phyloP scores from a whole-genome alignment of 2,329 filamentous ascomycete species.

The Diaporthe longicolla region DNA sequence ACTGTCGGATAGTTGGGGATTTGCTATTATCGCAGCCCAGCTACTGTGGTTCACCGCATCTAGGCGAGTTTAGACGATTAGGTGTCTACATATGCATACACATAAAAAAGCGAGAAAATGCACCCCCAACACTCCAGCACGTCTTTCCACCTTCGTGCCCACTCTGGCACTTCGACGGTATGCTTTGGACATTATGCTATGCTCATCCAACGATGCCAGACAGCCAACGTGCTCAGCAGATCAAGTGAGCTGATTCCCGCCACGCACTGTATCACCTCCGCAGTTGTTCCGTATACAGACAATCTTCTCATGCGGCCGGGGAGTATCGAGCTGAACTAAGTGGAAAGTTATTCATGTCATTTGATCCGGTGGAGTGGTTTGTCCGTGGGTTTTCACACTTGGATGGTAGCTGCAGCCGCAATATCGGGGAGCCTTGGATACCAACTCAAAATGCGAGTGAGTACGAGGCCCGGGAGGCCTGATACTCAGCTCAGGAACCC shows the following conservation, averaged over 20 bases:
- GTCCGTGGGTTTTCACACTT: too few relatives aligned
- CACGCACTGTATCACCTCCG: background rate
- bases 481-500: background rate
- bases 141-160: background rate
- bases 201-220: too few relatives aligned
- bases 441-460: background rate
- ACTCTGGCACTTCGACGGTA: background rate
- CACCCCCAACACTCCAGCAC: background rate
- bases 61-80: background rate
- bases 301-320: background rate
- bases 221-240: background rate
- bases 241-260: background rate
- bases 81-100: slow-evolving; percentile 10
- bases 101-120: slow-evolving; percentile 2
- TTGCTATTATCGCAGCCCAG: background rate
- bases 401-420: background rate
- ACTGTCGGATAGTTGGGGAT: background rate
- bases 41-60: background rate
- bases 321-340: too few relatives aligned
- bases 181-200: background rate
- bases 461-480: background rate
- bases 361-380: too few relatives aligned
- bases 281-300: background rate
- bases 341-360: too few relatives aligned
- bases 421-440: background rate